Evolutionary conservation across 225 moss, liverwort and hornwort genomes (phyloP).

Genomic region (Rhytidiadelphus loreus): DNA sequence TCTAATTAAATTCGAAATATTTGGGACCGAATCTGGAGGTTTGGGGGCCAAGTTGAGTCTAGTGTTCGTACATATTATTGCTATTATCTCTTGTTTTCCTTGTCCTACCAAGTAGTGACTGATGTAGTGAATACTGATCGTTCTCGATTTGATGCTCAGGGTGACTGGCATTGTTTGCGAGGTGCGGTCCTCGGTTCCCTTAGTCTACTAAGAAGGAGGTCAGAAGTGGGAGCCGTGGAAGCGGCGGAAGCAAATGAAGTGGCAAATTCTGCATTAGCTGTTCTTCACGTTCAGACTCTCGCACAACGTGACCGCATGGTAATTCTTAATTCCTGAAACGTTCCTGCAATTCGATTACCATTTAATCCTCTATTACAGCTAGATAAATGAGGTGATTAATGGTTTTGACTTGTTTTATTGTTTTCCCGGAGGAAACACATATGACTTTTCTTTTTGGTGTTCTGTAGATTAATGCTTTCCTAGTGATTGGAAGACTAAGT

Average conservation of each 20-base stretch:
- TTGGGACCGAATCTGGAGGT: neutral
- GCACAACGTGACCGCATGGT: slow-evolving; percentile 65
- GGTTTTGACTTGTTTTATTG: neutral
- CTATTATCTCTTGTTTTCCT: neutral
- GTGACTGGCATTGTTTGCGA: slow-evolving; percentile 80
- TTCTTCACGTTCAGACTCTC: slow-evolving; percentile 68
- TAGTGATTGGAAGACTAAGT: neutral
- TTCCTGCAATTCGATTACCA: neutral
- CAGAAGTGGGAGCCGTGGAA: slow-evolving; percentile 45
- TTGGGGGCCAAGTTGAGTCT: neutral
- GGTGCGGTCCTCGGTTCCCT: slow-evolving; percentile 64
- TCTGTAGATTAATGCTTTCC: neutral
- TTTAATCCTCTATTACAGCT: neutral
- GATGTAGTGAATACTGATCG: neutral
- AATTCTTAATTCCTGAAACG: neutral
- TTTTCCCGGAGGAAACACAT: neutral
- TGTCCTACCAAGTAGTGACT: neutral
- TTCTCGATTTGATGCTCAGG: slow-evolving; percentile 24
- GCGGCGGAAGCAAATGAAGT: slow-evolving; percentile 40
- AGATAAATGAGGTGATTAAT: neutral
- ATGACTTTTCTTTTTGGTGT: neutral
- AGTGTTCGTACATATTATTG: neutral
- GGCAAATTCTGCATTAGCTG: slow-evolving; percentile 32
- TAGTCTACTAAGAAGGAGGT: slow-evolving; percentile 43
- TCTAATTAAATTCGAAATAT: neutral